Conservation (phyloP, 2,329 filamentous ascomycete genomes). For the Huntiella omanensis region DNA sequence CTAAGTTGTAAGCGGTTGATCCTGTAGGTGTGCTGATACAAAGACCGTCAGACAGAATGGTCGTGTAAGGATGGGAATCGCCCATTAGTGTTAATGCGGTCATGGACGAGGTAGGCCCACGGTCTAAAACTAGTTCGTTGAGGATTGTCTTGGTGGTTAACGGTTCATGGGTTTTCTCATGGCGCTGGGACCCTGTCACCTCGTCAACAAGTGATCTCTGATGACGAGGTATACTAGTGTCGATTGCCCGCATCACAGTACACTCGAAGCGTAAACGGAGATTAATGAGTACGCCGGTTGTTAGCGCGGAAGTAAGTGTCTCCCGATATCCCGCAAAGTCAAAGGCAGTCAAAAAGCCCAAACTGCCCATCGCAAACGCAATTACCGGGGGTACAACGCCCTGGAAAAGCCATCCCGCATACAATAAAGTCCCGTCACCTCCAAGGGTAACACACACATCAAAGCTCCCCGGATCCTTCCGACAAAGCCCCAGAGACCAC, state of each 20-base stretch:
- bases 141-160: conserved; percentile 77
- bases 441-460: conserved; percentile 87
- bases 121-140: conserved; percentile 91
- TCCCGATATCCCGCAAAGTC: conserved; percentile 60
- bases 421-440: conserved; percentile 92
- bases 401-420: conserved; percentile 94
- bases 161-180: conserved; percentile 43
- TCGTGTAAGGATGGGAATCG: conserved; percentile 89
- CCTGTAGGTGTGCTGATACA: conserved; percentile 90
- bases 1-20: conserved; percentile 88
- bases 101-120: conserved; percentile 89
- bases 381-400: conserved; percentile 83
- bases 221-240: conserved; percentile 10
- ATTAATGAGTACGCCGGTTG: conserved; percentile 73
- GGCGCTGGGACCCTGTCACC: conserved; percentile 41
- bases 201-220: conserved; percentile 65
- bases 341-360: conserved; percentile 93
- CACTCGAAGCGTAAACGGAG: conserved; percentile 79
- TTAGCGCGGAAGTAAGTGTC: conserved; percentile 54
- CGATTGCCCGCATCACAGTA: conserved; percentile 70
- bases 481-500: conserved; percentile 70
- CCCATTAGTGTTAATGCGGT: conserved; percentile 82
- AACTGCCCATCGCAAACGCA: conserved; percentile 74
- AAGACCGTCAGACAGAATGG: conserved; percentile 78
- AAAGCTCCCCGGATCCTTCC: conserved; percentile 62